These are phyloP conservation scores for Larix kaempferi DNA, from an alignment of 75 land plant genomes.

Conservation along the genomic window DNA sequence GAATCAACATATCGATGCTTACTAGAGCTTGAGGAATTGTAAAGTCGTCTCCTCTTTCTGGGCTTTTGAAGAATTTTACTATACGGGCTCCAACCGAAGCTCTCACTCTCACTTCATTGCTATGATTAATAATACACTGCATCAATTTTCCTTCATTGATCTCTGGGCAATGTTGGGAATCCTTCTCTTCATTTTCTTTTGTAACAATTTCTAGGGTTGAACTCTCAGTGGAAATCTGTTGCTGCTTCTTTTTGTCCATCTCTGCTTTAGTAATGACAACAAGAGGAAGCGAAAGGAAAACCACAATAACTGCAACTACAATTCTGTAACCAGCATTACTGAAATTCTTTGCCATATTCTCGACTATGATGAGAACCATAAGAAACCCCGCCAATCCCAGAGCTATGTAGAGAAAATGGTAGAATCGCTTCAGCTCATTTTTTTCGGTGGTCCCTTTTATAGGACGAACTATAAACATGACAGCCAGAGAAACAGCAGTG, in stretches of 20 bases:
- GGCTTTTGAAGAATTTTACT: conserved; percentile 16
- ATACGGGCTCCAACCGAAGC: conserved; percentile 11
- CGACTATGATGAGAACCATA: conserved; percentile 32
- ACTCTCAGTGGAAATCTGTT: not conserved
- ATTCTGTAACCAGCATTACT: conserved; percentile 10
- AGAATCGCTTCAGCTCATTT: conserved; percentile 29
- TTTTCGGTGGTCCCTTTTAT: not conserved
- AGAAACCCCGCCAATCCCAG: conserved; percentile 36
- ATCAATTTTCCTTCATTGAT: not conserved
- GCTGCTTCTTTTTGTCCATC: conserved; percentile 11
- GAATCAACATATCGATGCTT: conserved; percentile 34
- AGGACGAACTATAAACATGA: conserved; percentile 32
- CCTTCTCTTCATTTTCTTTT: not conserved
- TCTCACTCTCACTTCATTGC: not conserved
- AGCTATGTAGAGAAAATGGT: conserved; percentile 28
- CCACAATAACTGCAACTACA: conserved; percentile 25
- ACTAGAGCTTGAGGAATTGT: conserved; percentile 49
- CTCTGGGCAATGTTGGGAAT: not conserved
- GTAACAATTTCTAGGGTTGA: not conserved
- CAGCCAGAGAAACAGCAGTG: conserved; percentile 30
- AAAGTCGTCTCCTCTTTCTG: conserved; percentile 51
- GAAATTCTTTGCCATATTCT: conserved; percentile 15
- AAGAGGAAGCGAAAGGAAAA: conserved; percentile 32
- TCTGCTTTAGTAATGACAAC: conserved; percentile 32
- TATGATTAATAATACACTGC: not conserved